Evolutionary conservation across 306 rosid genomes (phyloP), one percentile per base, ranked within the genome.

Genomic region (Benincasa hispida): DNA sequence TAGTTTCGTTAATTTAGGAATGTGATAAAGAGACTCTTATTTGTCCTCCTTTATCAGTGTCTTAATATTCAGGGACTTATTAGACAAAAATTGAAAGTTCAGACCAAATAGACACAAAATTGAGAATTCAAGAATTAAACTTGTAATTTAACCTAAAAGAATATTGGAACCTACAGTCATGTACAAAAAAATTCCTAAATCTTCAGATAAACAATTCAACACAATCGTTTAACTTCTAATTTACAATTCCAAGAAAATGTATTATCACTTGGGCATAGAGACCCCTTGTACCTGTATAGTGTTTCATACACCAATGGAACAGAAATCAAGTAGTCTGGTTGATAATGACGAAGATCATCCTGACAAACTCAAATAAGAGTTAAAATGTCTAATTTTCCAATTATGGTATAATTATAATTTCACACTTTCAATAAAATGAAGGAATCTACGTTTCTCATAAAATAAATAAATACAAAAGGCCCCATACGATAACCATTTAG

Each of bases 301-400:
- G 95, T 91, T 84, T 94, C 97, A 77, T 87, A 94, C 55, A 94
- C 95, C 81, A 94, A 81, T 75, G 98, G 98, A 81, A 91, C 98
- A 56, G 98, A 87, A 81, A 94, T 84, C 81, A 91, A 4, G 79
- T 83, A 89, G 27, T 89, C 86, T 21, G 98, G 98, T 81, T 87
- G 93, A 83, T 89, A 91, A 10, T 19, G 85, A 65, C 77, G 77
- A 84, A 94, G 88, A 87, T 91, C 98, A 63, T 82, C 95, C 98
- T 87, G 74, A 83, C 67, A 68, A 80, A 57, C 51, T 41, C 70
- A 80, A 22, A 65, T 50, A 80, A 3, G 54, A 41, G 74, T 41
- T 41, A 62, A 32, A 67, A 67, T 41, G 22, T 41, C 74, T 22
- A 22, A 11, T 12, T 67, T 67, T 42, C 74, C 34, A 41, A 22